Evolutionary conservation across 192 early-diverging fungal genomes (phyloP).

Genomic region (Gorgonomyces haynaldii): DNA sequence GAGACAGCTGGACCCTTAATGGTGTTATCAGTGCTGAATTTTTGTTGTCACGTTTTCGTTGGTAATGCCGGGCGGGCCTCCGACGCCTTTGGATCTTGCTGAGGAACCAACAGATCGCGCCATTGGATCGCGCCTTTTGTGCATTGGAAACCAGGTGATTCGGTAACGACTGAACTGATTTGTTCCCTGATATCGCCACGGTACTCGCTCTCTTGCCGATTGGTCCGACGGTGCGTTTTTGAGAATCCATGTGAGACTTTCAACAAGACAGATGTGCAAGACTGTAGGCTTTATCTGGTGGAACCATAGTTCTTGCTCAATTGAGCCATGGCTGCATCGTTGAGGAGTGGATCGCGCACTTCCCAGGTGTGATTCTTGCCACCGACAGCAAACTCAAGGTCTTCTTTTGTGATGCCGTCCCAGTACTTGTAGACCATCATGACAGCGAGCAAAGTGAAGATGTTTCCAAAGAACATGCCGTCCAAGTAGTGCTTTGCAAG

Average conservation of each 20-base stretch:
- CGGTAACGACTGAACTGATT: neutral
- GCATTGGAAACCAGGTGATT: neutral
- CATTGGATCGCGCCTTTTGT: too few species aligned
- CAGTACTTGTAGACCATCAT: conserved; percentile 99
- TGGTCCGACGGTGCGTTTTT: neutral
- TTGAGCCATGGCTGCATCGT: conserved; percentile 25
- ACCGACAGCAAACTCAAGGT: conserved; percentile 86
- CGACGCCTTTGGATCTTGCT: too few species aligned
- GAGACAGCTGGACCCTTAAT: too few species aligned
- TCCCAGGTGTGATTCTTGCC: conserved; percentile 78
- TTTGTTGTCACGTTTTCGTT: too few species aligned
- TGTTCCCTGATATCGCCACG: too few species aligned
- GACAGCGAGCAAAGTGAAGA: conserved; percentile 78
- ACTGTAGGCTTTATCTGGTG: neutral
- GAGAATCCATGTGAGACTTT: neutral
- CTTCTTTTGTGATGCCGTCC: conserved; percentile 98
- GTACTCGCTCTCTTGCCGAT: neutral
- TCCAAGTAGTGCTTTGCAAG: conserved; percentile 90
- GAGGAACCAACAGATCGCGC: too few species aligned
- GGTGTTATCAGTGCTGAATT: too few species aligned
- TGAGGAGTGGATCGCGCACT: conserved; percentile 52
- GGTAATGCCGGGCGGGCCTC: too few species aligned
- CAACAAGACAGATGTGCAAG: too few species aligned
- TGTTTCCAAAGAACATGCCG: conserved; percentile 92
- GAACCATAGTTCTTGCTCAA: conserved; percentile 4